Evolutionary conservation across 1,284 basidiomycete species (phyloP), one percentile per base, ranked within the genome.

Genomic region (Cutaneotrichosporon sp.): DNA sequence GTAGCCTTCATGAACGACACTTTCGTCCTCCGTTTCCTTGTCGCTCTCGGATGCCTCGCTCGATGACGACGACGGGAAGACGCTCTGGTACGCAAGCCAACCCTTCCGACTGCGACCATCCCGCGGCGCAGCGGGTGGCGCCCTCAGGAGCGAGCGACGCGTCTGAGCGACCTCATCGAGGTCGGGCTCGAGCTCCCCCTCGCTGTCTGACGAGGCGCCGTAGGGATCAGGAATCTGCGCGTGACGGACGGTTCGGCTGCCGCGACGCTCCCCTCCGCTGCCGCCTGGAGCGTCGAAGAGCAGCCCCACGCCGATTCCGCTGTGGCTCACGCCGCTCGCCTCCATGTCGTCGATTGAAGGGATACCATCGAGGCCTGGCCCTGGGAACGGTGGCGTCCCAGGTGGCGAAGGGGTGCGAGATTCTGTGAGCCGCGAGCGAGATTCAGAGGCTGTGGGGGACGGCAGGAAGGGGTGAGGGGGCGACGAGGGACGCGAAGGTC

Each of bases 21-120:
- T 67, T 1, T 72, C 73, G 0, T 49, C 62, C 49, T 74, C 77
- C 3, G 73, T 74, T 36, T 72, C 67, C 65, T 76, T 74, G 14
- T 77, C 75, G 53, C 71, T 72, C 43, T 74, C 72, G 18, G 57
- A 60, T 0, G 67, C 67, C 18, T 72, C 69, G 42, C 68, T 70
- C 5, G 70, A 72, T 0, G 75, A 76, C 1, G 72, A 72, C 8
- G 77, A 69, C 0, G 79, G 80, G 46, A 79, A 80, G 16, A 79
- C 69, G 56, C 75, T 78, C 59, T 80, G 79, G 68, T 81, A 78
- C 3, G 79, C 79, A 2, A 79, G 64, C 80, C 80, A 81, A 4
- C 79, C 79, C 58, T 72, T 74, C 59, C 72, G 74, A 47, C 27
- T 60, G 50, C 64, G 59, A 20, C 49, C 22, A 34, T 47, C 52